These are phyloP conservation scores for Phytophthora quininea DNA, from an alignment of 352 stramenopile species.

Conservation along the genomic window DNA sequence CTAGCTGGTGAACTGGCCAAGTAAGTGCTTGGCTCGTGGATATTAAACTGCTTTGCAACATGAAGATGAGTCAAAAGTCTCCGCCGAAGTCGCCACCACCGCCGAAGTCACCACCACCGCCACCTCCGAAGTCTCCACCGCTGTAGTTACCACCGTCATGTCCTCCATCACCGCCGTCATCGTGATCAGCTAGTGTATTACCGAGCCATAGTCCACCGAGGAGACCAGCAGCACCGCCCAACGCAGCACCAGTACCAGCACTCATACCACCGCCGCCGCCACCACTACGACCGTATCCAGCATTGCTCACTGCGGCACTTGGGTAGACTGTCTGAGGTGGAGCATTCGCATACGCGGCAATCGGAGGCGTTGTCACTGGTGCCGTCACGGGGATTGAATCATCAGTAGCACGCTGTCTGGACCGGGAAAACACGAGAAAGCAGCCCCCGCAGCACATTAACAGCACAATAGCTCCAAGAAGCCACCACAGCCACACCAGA, in stretches of 20 bases:
- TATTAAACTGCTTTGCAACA: constrained; percentile 2
- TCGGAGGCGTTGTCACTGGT: constrained; percentile 16
- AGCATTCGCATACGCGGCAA: constrained; percentile 22
- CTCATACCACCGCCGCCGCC: constrained; percentile 38
- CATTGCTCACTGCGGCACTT: constrained; percentile 25
- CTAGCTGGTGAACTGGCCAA: constrained; percentile 29
- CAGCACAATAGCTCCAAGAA: constrained; percentile 36
- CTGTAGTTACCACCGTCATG: constrained; percentile 20
- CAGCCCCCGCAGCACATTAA: constrained; percentile 35
- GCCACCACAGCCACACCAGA: constrained; percentile 54
- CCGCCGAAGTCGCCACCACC: constrained; percentile 38
- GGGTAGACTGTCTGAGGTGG: constrained; percentile 5
- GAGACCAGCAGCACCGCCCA: constrained; percentile 55
- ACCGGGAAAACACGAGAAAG: constrained; percentile 25
- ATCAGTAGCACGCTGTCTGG: constrained; percentile 3
- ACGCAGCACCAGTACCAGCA: constrained; percentile 46
- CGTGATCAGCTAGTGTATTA: constrained; percentile 42
- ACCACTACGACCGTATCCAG: constrained; percentile 17
- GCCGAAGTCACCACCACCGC: constrained; percentile 20
- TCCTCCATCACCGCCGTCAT: constrained; percentile 12
- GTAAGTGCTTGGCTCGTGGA: constrained; percentile 10
- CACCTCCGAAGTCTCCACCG: constrained; percentile 33
- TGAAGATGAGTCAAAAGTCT: constrained; percentile 43
- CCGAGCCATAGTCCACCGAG: constrained; percentile 50
- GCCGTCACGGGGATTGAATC: constrained; percentile 25